A percentile compares a stretch with the other conserved stretches of the same genome.
Evolutionary conservation across 2,329 filamentous ascomycete genomes (phyloP).

Genomic region (Apiospora arundinis): DNA sequence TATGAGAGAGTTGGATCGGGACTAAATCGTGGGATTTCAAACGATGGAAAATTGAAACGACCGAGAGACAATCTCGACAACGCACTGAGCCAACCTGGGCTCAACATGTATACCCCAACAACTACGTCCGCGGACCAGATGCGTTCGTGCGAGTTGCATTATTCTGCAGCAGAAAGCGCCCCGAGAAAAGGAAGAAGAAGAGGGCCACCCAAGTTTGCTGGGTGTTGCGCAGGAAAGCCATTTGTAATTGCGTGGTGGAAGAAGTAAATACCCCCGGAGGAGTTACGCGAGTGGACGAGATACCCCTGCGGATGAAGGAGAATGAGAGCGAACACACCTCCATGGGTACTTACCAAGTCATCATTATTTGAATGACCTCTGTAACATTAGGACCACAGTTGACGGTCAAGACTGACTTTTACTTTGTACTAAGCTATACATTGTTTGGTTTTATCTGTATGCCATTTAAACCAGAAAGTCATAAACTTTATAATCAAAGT

Average conservation of each 20-base stretch:
- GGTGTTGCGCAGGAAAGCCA: background rate
- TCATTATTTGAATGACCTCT: background rate
- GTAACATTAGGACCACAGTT: background rate
- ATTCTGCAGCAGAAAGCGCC: background rate
- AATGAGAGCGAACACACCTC: background rate
- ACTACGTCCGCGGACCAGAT: background rate
- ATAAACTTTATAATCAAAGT: background rate
- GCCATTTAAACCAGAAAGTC: background rate
- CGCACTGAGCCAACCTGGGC: background rate
- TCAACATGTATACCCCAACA: background rate
- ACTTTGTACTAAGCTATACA: background rate
- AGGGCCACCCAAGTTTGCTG: background rate
- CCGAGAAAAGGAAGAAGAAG: slow-evolving; percentile 3
- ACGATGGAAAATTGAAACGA: background rate
- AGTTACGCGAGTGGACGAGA: background rate
- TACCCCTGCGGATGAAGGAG: background rate
- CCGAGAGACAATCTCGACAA: background rate
- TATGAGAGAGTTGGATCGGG: background rate
- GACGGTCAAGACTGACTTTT: background rate
- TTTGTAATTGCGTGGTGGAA: background rate
- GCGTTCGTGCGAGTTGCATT: background rate
- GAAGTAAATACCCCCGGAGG: background rate
- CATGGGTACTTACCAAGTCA: background rate
- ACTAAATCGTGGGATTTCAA: background rate
- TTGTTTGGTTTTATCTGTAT: background rate